These are phyloP conservation scores for Sphaerostilbella broomeana DNA, from an alignment of 2,329 filamentous ascomycete species.

Conservation along the genomic window DNA sequence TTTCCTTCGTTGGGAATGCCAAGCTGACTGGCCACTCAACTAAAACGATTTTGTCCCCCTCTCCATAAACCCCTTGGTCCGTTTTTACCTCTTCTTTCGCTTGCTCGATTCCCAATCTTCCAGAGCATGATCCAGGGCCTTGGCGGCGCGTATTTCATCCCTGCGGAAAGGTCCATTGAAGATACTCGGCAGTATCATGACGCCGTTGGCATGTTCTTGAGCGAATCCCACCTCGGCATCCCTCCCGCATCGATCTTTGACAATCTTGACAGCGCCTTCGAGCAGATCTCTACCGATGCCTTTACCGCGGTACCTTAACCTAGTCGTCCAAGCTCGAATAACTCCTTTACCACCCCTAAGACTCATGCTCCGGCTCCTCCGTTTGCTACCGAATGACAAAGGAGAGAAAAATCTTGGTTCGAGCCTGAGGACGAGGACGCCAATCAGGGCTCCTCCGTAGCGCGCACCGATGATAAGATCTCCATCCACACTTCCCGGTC, in stretches of 20 bases:
- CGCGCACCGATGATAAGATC: constrained; percentile 60
- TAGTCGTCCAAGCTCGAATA: constrained; percentile 78
- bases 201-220: constrained; percentile 68
- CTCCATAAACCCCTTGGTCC: constrained; percentile 10
- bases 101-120: constrained; percentile 40
- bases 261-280: constrained; percentile 62
- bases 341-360: constrained; percentile 58
- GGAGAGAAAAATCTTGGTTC: constrained; percentile 35
- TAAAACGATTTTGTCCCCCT: too few species aligned
- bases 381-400: constrained; percentile 21
- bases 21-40: too few species aligned
- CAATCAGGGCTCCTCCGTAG: constrained; percentile 63
- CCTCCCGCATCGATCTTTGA: constrained; percentile 61
- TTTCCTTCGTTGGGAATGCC: not conserved
- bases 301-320: constrained; percentile 58
- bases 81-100: constrained; percentile 40
- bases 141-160: constrained; percentile 52
- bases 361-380: constrained; percentile 33
- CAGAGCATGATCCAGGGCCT: constrained; percentile 45
- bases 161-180: constrained; percentile 57
- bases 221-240: constrained; percentile 66
- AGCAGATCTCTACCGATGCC: constrained; percentile 69
- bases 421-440: constrained; percentile 61
- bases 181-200: constrained; percentile 52
- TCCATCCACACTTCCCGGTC: constrained; percentile 35